Conservation (phyloP, 2,329 filamentous ascomycete genomes). For the Ploettnerulaceae sp. region DNA sequence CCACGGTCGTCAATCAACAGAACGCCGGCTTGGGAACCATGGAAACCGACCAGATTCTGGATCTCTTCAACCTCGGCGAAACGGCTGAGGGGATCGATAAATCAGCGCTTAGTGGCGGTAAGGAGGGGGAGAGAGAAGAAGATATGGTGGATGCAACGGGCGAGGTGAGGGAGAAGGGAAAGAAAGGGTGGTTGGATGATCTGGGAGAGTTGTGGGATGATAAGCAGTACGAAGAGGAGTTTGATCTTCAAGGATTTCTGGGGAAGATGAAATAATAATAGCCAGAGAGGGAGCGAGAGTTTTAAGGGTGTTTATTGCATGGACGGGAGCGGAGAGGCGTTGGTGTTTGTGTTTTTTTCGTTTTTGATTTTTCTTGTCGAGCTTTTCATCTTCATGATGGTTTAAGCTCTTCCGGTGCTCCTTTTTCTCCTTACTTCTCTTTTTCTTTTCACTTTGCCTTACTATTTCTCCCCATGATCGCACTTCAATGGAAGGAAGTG, state of each 20-base stretch:
- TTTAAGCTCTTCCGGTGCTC: no score
- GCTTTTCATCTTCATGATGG: no score
- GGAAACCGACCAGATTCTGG: conserved; percentile 97
- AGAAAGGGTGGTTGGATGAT: conserved; percentile 95
- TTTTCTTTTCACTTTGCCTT: no score
- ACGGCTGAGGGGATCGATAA: conserved; percentile 63
- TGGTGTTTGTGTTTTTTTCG: no score
- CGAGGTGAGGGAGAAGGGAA: conserved; percentile 88
- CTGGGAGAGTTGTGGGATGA: conserved; percentile 96
- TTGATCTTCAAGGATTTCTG: conserved; percentile 91
- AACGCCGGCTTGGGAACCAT: conserved; percentile 88
- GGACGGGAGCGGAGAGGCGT: neutral
- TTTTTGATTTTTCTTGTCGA: no score
- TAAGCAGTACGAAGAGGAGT: conserved; percentile 95
- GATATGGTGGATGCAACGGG: conserved; percentile 94
- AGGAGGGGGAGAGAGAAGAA: conserved; percentile 59
- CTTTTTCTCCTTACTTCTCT: no score
- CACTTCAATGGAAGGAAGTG: no score
- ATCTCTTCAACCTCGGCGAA: conserved; percentile 89
- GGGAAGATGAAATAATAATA: conserved; percentile 68
- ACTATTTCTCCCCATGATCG: no score
- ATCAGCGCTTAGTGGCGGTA: conserved; percentile 46
- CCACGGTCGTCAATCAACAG: conserved; percentile 97
- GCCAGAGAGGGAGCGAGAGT: neutral
- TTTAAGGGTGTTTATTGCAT: neutral